These are phyloP conservation scores for Akanthomyces uredinophilus DNA, from an alignment of 2,329 filamentous ascomycete species.

Conservation along the genomic window DNA sequence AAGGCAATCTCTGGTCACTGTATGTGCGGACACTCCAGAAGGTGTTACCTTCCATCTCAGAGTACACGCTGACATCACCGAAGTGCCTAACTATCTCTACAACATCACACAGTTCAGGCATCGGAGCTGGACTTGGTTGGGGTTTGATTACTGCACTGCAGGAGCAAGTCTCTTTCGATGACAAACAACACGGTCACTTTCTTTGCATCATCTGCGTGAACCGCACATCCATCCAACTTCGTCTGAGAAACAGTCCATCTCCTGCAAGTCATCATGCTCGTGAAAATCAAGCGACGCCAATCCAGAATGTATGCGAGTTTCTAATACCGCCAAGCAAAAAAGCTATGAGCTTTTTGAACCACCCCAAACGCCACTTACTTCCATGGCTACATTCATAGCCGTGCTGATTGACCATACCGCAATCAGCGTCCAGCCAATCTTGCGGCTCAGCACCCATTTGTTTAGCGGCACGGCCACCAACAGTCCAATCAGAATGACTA, in stretches of 20 bases:
- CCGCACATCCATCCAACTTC: not conserved
- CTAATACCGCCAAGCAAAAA: not conserved
- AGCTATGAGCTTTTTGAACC: conserved; percentile 18
- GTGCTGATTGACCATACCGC: conserved; percentile 78
- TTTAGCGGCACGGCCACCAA: conserved; percentile 79
- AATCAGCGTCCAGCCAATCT: conserved; percentile 77
- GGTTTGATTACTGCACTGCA: too few relatives aligned
- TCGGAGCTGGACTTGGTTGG: too few relatives aligned
- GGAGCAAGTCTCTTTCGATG: too few relatives aligned
- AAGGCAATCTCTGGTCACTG: too few relatives aligned
- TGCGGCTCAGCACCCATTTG: conserved; percentile 76
- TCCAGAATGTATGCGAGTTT: not conserved
- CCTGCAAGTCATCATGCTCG: not conserved
- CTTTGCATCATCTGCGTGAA: not conserved
- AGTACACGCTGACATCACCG: not conserved
- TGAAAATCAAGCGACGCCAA: not conserved
- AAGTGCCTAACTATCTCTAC: not conserved
- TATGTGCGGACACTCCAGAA: too few relatives aligned
- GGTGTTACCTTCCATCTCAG: too few relatives aligned
- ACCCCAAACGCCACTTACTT: conserved; percentile 56
- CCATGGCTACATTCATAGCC: conserved; percentile 72
- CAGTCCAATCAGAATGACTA: conserved; percentile 73
- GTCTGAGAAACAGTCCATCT: too few relatives aligned
- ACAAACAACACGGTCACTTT: too few relatives aligned
- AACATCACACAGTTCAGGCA: not conserved